phyloP scores from a whole-genome alignment of 805 yeast species.

The Tetrapisispora arboricola region DNA sequence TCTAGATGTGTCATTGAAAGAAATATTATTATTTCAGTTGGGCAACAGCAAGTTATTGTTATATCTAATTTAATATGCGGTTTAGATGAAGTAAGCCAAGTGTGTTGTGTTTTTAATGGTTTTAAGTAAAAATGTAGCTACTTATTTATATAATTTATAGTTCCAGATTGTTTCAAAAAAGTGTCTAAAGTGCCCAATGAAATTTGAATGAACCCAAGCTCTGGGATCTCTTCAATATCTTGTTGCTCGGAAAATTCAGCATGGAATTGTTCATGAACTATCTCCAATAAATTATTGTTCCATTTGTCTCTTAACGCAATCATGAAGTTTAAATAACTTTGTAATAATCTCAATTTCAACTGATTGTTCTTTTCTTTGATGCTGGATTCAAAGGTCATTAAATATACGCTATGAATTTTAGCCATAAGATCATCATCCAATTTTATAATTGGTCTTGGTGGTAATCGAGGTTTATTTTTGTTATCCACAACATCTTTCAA shows the following conservation, averaged over 20 bases:
- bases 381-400: conserved; percentile 29
- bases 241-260: conserved; percentile 15
- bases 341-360: conserved; percentile 18
- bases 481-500: too few species aligned
- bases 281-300: conserved; percentile 21
- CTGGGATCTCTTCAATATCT: conserved; percentile 12
- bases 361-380: conserved; percentile 6
- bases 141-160: neutral
- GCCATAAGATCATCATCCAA: conserved; percentile 35
- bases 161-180: neutral
- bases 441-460: conserved; percentile 34
- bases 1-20: too few species aligned
- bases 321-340: conserved; percentile 49
- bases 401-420: conserved; percentile 35
- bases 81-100: too few species aligned
- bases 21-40: too few species aligned
- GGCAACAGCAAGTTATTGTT: too few species aligned
- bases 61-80: too few species aligned
- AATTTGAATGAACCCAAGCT: conserved; percentile 20
- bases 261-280: conserved; percentile 26
- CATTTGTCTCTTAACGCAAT: conserved; percentile 29
- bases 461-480: conserved; percentile 10
- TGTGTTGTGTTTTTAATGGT: neutral
- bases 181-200: conserved; percentile 18
- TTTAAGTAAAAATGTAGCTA: neutral